These are phyloP conservation scores for Macrophomina tecta DNA, from an alignment of 2,329 filamentous ascomycete genomes.

Conservation along the genomic window DNA sequence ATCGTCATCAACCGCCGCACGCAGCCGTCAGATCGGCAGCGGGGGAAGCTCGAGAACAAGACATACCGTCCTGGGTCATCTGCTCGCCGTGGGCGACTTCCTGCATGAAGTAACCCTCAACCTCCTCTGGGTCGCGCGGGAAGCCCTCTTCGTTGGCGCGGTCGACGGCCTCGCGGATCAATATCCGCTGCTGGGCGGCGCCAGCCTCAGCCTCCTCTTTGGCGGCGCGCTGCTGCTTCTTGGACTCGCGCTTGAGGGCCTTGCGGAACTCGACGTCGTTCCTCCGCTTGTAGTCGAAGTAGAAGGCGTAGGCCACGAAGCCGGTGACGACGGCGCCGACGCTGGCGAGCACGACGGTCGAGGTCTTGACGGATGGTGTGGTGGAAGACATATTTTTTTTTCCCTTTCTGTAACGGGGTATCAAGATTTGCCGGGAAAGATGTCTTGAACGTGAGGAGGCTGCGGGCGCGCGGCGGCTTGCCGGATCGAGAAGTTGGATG, in stretches of 20 bases:
- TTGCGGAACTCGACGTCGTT: conserved; percentile 68
- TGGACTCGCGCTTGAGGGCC: conserved; percentile 74
- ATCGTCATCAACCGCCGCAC: background rate
- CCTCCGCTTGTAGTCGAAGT: conserved; percentile 70
- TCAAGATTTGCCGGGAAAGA: background rate
- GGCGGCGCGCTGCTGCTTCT: conserved; percentile 71
- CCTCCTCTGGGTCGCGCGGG: conserved; percentile 87
- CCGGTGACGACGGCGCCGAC: conserved; percentile 65
- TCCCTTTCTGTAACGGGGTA: background rate
- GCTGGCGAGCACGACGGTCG: conserved; percentile 64
- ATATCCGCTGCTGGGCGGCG: conserved; percentile 70
- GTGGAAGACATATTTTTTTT: conserved; percentile 35
- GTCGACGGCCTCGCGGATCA: conserved; percentile 77
- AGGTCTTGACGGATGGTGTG: conserved; percentile 57
- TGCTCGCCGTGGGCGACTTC: conserved; percentile 89
- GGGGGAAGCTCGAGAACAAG: background rate
- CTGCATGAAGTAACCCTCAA: conserved; percentile 95
- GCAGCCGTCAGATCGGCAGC: conserved; percentile 11
- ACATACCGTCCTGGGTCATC: conserved; percentile 76
- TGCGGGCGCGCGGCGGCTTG: conserved; percentile 17
- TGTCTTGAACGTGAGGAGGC: conserved; percentile 23
- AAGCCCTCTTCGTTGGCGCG: conserved; percentile 90
- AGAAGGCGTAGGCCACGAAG: conserved; percentile 67
- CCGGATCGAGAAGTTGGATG: conserved; percentile 16
- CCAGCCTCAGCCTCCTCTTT: conserved; percentile 74